Evolutionary conservation across 192 early-diverging fungal species (phyloP).

Genomic region (Backusella tarrabulga): DNA sequence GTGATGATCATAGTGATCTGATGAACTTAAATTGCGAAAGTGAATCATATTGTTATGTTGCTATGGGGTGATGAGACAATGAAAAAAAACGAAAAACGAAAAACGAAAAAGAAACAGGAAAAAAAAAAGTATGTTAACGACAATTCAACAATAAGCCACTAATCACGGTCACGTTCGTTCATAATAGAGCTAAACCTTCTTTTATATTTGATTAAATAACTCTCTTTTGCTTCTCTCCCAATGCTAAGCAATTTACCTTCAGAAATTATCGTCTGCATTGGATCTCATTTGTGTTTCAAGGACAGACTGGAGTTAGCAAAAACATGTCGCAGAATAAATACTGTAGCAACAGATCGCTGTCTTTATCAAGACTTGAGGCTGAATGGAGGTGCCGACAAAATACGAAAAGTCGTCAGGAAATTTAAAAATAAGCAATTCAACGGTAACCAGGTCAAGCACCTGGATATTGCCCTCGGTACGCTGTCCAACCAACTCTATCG

Average conservation of each 20-base stretch:
- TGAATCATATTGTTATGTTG: not conserved
- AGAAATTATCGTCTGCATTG: not conserved
- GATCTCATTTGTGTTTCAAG: not conserved
- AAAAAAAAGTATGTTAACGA: not conserved
- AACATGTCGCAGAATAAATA: not conserved
- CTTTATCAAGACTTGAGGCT: not conserved
- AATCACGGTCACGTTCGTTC: not conserved
- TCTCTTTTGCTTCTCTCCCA: not conserved
- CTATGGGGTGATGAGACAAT: too few relatives aligned
- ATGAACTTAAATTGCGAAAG: not conserved
- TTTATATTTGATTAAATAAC: not conserved
- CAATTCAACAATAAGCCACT: not conserved
- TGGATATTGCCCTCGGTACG: not conserved
- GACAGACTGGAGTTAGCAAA: not conserved
- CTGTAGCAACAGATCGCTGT: not conserved
- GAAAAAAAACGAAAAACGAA: too few relatives aligned
- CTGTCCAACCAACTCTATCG: not conserved
- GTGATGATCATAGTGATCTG: not conserved
- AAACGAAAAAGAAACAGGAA: not conserved
- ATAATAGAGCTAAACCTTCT: not conserved
- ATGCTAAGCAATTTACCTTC: not conserved
- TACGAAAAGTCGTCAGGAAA: not conserved
- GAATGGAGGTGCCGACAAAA: not conserved
- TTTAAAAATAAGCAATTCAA: not conserved
- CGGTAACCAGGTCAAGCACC: not conserved